These are phyloP conservation scores for Talaromyces amestolkiae DNA, from an alignment of 2,329 filamentous ascomycete species.

Conservation along the genomic window DNA sequence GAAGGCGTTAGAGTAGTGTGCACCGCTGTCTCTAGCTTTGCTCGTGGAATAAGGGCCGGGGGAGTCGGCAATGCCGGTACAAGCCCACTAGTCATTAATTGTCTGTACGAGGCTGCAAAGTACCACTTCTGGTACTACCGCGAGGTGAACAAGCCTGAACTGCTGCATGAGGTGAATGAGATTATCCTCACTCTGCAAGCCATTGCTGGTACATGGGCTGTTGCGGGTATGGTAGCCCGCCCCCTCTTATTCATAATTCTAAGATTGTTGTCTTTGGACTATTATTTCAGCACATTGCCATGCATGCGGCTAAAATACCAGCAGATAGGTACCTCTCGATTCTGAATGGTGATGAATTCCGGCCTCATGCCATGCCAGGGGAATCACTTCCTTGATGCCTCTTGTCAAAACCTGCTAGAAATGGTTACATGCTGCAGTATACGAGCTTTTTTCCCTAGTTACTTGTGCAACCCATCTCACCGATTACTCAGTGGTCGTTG, in stretches of 20 bases:
- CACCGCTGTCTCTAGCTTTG: neutral
- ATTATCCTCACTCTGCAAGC: neutral
- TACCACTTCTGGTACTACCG: neutral
- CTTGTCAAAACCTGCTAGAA: neutral
- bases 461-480: neutral
- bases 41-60: neutral
- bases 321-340: neutral
- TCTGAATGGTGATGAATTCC: neutral
- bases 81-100: neutral
- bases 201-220: slow-evolving; percentile 2
- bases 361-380: neutral
- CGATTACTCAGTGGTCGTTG: neutral
- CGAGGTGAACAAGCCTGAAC: slow-evolving; percentile 1
- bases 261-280: neutral
- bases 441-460: neutral
- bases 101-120: neutral
- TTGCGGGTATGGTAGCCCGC: neutral
- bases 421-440: neutral
- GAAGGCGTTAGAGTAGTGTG: neutral
- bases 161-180: neutral
- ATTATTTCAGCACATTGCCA: neutral
- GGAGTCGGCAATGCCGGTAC: neutral
- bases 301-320: neutral
- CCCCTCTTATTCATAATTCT: neutral
- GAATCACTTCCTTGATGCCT: neutral